These are phyloP conservation scores for Rhizopus arrhizus DNA, from an alignment of 371 early-diverging fungal genomes.

Conservation along the genomic window DNA sequence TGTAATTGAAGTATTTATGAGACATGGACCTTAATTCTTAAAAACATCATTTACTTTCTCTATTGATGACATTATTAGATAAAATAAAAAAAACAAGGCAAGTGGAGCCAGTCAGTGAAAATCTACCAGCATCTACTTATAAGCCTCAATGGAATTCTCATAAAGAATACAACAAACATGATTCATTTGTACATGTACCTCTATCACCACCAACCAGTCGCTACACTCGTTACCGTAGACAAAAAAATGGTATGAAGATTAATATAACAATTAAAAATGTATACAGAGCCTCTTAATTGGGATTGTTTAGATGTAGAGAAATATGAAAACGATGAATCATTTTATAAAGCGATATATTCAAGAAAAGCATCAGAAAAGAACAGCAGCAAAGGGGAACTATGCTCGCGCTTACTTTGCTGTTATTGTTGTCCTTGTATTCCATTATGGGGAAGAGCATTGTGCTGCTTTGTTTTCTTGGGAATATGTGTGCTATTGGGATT, in stretches of 20 bases:
- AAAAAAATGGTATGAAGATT: neutral
- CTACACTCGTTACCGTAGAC: neutral
- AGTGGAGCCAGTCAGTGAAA: neutral
- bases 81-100: neutral
- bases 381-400: neutral
- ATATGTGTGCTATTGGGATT: neutral
- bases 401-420: neutral
- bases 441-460: neutral
- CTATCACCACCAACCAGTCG: neutral
- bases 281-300: neutral
- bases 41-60: neutral
- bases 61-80: neutral
- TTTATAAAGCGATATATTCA: neutral
- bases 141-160: neutral
- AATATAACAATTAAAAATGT: neutral
- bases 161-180: neutral
- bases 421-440: neutral
- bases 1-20: neutral
- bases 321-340: neutral
- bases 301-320: too few species aligned
- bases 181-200: neutral
- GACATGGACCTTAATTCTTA: neutral
- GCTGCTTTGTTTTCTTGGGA: neutral
- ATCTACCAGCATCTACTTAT: neutral
- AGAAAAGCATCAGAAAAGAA: neutral